Percentiles rank a stretch among this genome's conserved stretches.
Evolutionary conservation across 108 stramenopile genomes (phyloP).

Genomic region (Cyclostephanos tholiformis): DNA sequence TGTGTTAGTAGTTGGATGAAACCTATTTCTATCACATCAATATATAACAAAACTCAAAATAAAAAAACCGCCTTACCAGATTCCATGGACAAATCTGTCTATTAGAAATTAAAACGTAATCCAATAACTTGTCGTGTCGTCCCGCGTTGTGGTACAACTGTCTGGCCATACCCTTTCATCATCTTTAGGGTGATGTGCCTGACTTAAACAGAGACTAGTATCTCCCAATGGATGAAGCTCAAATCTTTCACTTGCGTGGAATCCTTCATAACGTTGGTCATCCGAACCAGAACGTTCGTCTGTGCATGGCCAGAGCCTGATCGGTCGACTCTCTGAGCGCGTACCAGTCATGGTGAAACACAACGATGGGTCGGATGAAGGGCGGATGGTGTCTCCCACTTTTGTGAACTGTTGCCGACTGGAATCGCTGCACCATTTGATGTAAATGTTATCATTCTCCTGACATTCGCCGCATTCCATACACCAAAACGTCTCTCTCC

Average conservation of each 20-base stretch:
- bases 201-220: slow-evolving; percentile 7
- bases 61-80: no score
- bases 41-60: no score
- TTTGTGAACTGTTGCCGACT: slow-evolving; percentile 2
- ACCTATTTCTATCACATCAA: no score
- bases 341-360: slow-evolving; percentile 16
- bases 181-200: slow-evolving; percentile 25
- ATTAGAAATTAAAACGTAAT: background rate
- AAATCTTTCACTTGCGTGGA: background rate
- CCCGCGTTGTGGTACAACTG: slow-evolving; percentile 5
- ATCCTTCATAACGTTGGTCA: background rate
- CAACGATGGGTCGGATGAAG: background rate
- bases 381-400: slow-evolving; percentile 7
- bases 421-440: slow-evolving; percentile 9
- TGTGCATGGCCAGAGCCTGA: slow-evolving; percentile 1
- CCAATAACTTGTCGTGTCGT: slow-evolving; percentile 7
- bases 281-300: background rate
- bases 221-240: slow-evolving; percentile 17
- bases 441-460: background rate
- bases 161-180: slow-evolving; percentile 11
- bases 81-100: background rate
- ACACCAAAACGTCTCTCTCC: slow-evolving; percentile 56
- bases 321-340: background rate
- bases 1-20: no score
- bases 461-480: slow-evolving; percentile 33